Evolutionary conservation across 2,329 filamentous ascomycete species (phyloP), one percentile per base, ranked within the genome.

Genomic region (Penicillium sp.): DNA sequence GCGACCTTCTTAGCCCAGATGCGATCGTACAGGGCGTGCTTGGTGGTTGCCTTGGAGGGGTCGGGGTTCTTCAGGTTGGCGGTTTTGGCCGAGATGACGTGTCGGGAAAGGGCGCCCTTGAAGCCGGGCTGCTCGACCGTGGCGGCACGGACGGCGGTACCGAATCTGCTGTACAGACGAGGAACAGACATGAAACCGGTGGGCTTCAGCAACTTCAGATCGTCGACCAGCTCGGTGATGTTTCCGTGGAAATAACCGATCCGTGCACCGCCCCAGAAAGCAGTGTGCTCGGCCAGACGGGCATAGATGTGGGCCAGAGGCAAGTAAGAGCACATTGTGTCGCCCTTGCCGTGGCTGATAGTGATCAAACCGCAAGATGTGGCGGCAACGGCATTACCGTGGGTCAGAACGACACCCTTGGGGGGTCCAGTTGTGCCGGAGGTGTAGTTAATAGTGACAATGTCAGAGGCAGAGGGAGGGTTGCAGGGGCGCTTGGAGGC

Each of bases 201-300:
- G 0, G 93, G 93, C 51, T 84, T 82, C 49, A 99, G 77, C 33
- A 89, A 69, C 76, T 97, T 95, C 73, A 99, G 72, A 65, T 99
- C 93, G 50, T 99, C 93, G 0, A 95, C 84, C 14, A 99, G 76
- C 56, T 88, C 87, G 11, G 87, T 67, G 54, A 96, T 86, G 65
- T 96, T 89, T 46, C 93, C 93, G 61, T 93, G 89, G 80, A 96
- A 99, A 71, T 92, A 99, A 11, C 92, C 93, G 60, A 96, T 84
- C 8, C 82, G 75, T 29, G 81, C 82, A 46, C 89, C 91, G 44
- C 81, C 78, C 62, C 86, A 82, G 13, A 96, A 76, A 12, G 82
- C 80, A 3, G 78, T 76, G 67, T 95, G 87, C 67, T 99, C 93
- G 34, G 84, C 77, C 58, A 96, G 78, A 47, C 93, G 86, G 57